These are phyloP conservation scores for Aspergillus sp. DNA, from an alignment of 2,329 filamentous ascomycete species.

Conservation along the genomic window DNA sequence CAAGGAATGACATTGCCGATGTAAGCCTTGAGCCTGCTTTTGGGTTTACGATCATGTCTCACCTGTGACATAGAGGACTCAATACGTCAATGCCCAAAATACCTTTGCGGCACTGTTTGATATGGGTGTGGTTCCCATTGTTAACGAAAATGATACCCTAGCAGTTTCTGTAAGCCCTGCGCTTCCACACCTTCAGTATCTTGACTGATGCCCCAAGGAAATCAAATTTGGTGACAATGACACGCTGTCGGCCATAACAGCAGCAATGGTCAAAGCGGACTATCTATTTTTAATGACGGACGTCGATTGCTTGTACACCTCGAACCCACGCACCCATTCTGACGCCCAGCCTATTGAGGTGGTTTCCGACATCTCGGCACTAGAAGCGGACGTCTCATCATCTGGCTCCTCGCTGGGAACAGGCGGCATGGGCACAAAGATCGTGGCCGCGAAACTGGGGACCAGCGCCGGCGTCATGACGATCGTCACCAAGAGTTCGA, in stretches of 20 bases:
- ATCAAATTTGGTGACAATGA: slow-evolving; percentile 99
- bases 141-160: slow-evolving; percentile 97
- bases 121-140: slow-evolving; percentile 95
- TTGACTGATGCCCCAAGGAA: slow-evolving; percentile 42
- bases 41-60: slow-evolving; percentile 4
- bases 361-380: slow-evolving; percentile 73
- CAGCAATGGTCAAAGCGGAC: slow-evolving; percentile 94
- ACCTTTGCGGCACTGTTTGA: slow-evolving; percentile 82
- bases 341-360: slow-evolving; percentile 86
- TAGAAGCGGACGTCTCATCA: slow-evolving; percentile 83
- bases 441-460: slow-evolving; percentile 81
- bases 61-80: slow-evolving; percentile 53
- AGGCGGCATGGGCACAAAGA: slow-evolving; percentile 96
- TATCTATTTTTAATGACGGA: slow-evolving; percentile 98
- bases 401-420: slow-evolving; percentile 84
- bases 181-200: no score
- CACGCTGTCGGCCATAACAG: slow-evolving; percentile 90
- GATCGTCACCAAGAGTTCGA: slow-evolving; percentile 88
- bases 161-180: slow-evolving; percentile 59
- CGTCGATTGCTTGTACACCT: slow-evolving; percentile 94
- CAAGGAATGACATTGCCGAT: slow-evolving; percentile 92
- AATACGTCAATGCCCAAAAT: slow-evolving; percentile 95
- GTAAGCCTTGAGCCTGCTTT: slow-evolving; percentile 39
- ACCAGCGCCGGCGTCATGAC: slow-evolving; percentile 93
- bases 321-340: slow-evolving; percentile 77